Base-by-base conservation (phyloP, 192 early-diverging fungal species). In the Coemansia reversa region DNA sequence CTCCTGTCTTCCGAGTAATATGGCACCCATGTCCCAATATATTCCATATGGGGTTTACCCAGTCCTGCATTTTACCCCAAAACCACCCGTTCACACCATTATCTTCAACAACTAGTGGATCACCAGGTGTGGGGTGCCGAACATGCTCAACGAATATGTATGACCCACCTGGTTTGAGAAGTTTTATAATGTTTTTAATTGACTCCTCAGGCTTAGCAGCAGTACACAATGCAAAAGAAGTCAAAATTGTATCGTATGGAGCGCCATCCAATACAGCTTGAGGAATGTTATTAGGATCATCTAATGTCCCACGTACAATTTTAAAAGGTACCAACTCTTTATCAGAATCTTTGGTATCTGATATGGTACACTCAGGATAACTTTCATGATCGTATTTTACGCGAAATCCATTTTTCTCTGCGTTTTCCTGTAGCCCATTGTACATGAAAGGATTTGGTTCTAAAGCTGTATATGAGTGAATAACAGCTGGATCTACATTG, bases 401-500 rank as follows among this genome's bases (percentile, higher is more conserved):
- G 9, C 16, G 11, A 62, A 79, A 79, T 7, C 76, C 76, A 47
- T 70, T 66, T 8, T 24, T 22, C 22, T 79, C 70, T 4, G 76
- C 76, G 22, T 74, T 79, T 19, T 51, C 50, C 49, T 79, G 76
- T 33, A 79, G 55, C 0, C 65, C 35, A 0, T 11, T 27, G 63
- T 73, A 79, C 52, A 79, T 53, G 50, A 79, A 79, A 11, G 70
- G 58, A 32, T 79, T 79, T 9, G 76, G 76, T 61, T 79, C 76
- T 5, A 79, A 28, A 6, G 68, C 76, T 1, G 64, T 74, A 57
- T 79, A 79, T 12, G 67, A 67, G 19, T 60, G 28, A 22, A 79
- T 55, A 6, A 67, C 33, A 7, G 51, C 39, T 3, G 70, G 62
- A 50, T 79, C 67, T 24, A 70, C 61, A 4, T 55, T 4, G 19